These are phyloP conservation scores for Jacaranda copaia DNA, from an alignment of 257 asterid species.

Conservation along the genomic window DNA sequence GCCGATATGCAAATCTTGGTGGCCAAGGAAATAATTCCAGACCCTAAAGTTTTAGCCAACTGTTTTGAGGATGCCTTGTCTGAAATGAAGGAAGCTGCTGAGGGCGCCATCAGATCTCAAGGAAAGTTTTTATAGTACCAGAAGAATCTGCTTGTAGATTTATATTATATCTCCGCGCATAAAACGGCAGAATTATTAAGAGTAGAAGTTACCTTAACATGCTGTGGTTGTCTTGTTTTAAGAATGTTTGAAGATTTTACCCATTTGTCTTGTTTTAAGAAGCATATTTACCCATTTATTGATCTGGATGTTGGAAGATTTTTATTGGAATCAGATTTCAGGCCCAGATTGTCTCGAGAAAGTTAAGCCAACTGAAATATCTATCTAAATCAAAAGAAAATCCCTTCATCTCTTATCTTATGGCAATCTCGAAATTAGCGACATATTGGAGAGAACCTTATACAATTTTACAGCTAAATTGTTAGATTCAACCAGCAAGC, in stretches of 20 bases:
- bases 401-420: too few relatives aligned
- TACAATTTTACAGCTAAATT: slow-evolving; percentile 14
- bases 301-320: too few relatives aligned
- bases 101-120: slow-evolving; percentile 33
- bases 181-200: neutral
- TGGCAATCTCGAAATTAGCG: slow-evolving; percentile 16
- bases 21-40: slow-evolving; percentile 75
- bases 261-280: too few relatives aligned
- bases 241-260: neutral
- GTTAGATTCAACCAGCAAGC: slow-evolving; percentile 26
- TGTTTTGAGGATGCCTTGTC: slow-evolving; percentile 71
- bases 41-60: slow-evolving; percentile 67
- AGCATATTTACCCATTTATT: too few relatives aligned
- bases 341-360: too few relatives aligned
- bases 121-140: neutral
- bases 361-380: too few relatives aligned
- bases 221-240: neutral
- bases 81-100: slow-evolving; percentile 67
- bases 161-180: too few relatives aligned
- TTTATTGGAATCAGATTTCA: too few relatives aligned
- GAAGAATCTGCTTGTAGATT: neutral
- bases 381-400: too few relatives aligned
- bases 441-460: neutral
- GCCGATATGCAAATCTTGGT: slow-evolving; percentile 83
- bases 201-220: neutral